phyloP scores from a whole-genome alignment of 2,329 filamentous ascomycete genomes.

The Aspergillaceae sp. region DNA sequence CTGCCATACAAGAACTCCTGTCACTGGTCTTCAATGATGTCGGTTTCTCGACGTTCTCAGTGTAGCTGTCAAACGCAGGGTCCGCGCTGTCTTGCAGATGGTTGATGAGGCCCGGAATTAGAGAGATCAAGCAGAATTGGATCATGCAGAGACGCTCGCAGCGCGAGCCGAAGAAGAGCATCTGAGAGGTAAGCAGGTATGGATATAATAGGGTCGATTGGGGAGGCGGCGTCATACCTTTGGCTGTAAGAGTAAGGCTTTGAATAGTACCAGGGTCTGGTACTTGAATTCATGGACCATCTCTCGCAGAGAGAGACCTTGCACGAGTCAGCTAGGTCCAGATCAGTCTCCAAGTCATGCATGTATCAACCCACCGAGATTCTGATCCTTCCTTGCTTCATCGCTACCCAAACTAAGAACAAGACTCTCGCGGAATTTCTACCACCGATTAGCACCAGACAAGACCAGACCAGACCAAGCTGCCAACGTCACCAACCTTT shows the following conservation, averaged over 20 bases:
- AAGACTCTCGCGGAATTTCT: constrained; percentile 84
- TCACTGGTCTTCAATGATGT: constrained; percentile 88
- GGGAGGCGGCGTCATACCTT: constrained; percentile 53
- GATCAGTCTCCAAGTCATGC: constrained; percentile 5
- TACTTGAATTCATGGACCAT: constrained; percentile 90
- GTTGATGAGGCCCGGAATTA: constrained; percentile 86
- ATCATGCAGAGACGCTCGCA: constrained; percentile 97
- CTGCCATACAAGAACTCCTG: constrained; percentile 58
- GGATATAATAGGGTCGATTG: not conserved
- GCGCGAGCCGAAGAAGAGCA: constrained; percentile 96
- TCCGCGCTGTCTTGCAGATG: constrained; percentile 93
- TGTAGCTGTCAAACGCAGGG: constrained; percentile 79
- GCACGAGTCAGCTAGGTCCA: constrained; percentile 7
- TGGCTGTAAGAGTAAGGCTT: constrained; percentile 85
- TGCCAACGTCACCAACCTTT: constrained; percentile 39
- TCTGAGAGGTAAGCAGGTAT: constrained; percentile 45
- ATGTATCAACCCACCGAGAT: constrained; percentile 57
- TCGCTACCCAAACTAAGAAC: constrained; percentile 50
- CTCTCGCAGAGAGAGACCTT: constrained; percentile 68
- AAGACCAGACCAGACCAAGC: not conserved
- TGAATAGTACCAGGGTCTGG: constrained; percentile 88
- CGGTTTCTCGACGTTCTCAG: constrained; percentile 63
- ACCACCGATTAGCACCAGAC: constrained; percentile 13
- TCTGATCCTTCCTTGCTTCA: constrained; percentile 71
- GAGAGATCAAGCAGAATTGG: constrained; percentile 89